Base-by-base conservation (phyloP, 192 early-diverging fungal species). In the Backusella macrospora region DNA sequence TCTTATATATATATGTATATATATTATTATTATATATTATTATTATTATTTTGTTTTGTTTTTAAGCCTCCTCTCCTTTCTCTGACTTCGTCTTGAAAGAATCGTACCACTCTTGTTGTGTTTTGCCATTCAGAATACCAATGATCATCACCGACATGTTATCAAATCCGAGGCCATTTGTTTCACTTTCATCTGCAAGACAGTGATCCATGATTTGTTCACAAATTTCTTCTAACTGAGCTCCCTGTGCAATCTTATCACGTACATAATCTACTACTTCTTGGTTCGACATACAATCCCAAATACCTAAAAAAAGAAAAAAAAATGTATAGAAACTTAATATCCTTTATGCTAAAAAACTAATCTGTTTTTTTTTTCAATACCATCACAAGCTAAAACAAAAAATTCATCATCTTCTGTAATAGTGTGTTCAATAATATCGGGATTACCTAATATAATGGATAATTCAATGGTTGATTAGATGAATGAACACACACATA, bases 141-240 rank as follows among this genome's bases (percentile, higher is more conserved):
- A 96, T 91, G 62, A 99, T 94, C 49, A 98, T 83, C 15, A 99
- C 92, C 0, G 98, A 98, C 98, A 99, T 99, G 85, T 99, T 99
- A 82, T 99, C 98, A 83, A 95, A 99, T 18, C 98, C 98, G 62
- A 98, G 88, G 34, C 95, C 94, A 55, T 89, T 91, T 65, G 93
- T 82, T 42, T 96, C 96, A 73, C 85, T 89, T 76, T 96, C 95
- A 40, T 86, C 75, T 16, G 97, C 95, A 74, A 99, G 85, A 76
- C 98, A 98, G 68, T 86, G 81, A 69, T 96, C 93, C 95, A 98
- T 98, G 70, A 98, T 86, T 42, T 88, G 85, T 84, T 99, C 97
- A 80, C 92, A 93, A 75, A 96, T 90, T 37, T 81, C 80, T 68
- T 80, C 83, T 8, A 96, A 83, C 47, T 83, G 80, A 66, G 81